A percentile compares a stretch with the other conserved stretches of the same genome.
phyloP scores from a whole-genome alignment of 176 grass and related monocot species.

The Ananas comosus region DNA sequence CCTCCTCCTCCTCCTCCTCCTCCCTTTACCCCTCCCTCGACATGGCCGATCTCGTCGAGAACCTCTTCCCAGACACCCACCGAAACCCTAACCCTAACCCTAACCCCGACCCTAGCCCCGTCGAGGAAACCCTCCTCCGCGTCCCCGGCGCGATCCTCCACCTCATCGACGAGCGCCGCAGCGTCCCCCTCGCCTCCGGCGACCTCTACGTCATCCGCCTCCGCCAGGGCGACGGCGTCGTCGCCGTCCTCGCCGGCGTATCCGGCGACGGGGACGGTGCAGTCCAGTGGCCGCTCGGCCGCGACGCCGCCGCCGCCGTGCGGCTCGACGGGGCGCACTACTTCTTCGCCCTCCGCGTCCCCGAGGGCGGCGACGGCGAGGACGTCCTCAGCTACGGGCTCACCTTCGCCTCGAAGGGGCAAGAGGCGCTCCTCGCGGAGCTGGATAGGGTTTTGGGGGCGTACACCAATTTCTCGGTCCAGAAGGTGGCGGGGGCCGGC shows the following conservation, averaged over 20 bases:
- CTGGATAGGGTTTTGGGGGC: conserved; percentile 28
- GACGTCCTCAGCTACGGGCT: conserved; percentile 65
- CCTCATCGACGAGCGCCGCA: conserved; percentile 55
- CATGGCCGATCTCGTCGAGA: conserved; percentile 46
- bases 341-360: conserved; percentile 68
- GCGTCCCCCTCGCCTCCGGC: conserved; percentile 59
- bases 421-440: conserved; percentile 30
- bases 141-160: conserved; percentile 48
- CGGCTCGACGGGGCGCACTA: conserved; percentile 74
- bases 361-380: conserved; percentile 31
- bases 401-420: conserved; percentile 34
- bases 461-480: conserved; percentile 58
- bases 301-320: conserved; percentile 53
- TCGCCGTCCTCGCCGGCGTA: conserved; percentile 47
- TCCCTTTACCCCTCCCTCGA: conserved; percentile 43
- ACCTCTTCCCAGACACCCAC: background rate
- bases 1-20: no score
- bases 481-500: conserved; percentile 32
- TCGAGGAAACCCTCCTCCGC: conserved; percentile 40
- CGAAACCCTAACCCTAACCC: background rate
- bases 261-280: conserved; percentile 20
- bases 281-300: conserved; percentile 64
- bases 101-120: background rate
- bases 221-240: conserved; percentile 44
- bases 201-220: conserved; percentile 54